These are phyloP conservation scores for Fulvia fulva DNA, from an alignment of 2,329 filamentous ascomycete species.

Conservation along the genomic window DNA sequence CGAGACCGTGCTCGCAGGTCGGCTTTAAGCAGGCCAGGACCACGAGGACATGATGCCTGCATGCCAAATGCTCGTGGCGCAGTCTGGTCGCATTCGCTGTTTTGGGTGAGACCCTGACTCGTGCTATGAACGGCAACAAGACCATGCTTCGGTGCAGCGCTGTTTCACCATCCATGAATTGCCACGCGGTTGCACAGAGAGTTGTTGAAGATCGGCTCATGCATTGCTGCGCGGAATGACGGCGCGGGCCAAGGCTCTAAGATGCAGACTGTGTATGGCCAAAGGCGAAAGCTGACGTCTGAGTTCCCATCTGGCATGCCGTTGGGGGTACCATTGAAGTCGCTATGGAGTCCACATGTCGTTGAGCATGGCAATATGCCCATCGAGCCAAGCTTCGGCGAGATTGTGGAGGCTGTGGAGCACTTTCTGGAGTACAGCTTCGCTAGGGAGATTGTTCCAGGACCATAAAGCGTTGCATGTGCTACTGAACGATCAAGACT, in stretches of 20 bases:
- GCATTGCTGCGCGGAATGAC: not conserved
- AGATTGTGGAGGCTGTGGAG: slow-evolving; percentile 14
- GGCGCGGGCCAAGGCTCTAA: not conserved
- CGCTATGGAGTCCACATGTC: not conserved
- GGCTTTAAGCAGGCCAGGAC: not conserved
- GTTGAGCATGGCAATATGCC: slow-evolving; percentile 1
- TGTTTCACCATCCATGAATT: not conserved
- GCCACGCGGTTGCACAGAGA: no score
- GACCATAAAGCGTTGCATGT: not conserved
- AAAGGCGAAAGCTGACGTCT: not conserved
- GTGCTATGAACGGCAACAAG: not conserved
- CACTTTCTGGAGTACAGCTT: slow-evolving; percentile 9
- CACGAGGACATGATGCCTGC: not conserved
- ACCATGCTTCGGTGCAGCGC: not conserved
- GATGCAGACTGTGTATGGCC: not conserved
- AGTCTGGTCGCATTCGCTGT: not conserved
- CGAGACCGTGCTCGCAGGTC: not conserved
- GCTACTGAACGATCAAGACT: not conserved
- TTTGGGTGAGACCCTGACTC: not conserved
- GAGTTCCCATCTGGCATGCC: not conserved
- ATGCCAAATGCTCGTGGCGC: not conserved
- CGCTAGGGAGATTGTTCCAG: not conserved
- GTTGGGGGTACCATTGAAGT: not conserved
- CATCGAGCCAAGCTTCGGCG: slow-evolving; percentile 11
- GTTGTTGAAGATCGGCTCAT: no score